Percentiles rank a stretch among this genome's conserved stretches.
These are phyloP conservation scores for Phytopythium ostracodes DNA, from an alignment of 352 stramenopile species.

Conservation along the genomic window DNA sequence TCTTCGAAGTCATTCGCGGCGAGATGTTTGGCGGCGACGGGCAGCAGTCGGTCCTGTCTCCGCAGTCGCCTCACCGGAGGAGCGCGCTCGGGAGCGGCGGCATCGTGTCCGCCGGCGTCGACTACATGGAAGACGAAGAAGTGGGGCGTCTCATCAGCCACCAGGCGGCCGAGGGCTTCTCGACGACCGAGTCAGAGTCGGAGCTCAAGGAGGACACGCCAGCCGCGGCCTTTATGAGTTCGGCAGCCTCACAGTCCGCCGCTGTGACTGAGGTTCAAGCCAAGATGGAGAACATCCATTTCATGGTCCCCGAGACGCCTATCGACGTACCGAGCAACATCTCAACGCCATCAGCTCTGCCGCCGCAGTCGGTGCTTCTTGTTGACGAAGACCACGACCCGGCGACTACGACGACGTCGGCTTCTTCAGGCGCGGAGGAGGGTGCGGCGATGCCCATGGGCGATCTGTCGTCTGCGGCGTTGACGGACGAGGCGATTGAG, in stretches of 20 bases:
- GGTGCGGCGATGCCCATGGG: neutral
- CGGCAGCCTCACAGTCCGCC: neutral
- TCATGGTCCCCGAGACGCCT: slow-evolving; percentile 55
- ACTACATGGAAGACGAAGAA: slow-evolving; percentile 81
- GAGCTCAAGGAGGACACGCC: slow-evolving; percentile 29
- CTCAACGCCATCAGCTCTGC: slow-evolving; percentile 43
- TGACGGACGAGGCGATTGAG: slow-evolving; percentile 78
- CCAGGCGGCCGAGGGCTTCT: slow-evolving; percentile 56
- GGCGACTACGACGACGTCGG: slow-evolving; percentile 3
- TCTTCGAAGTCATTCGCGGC: slow-evolving; percentile 86
- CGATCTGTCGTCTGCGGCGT: slow-evolving; percentile 18
- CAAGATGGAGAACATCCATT: slow-evolving; percentile 6
- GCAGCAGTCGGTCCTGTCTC: slow-evolving; percentile 41
- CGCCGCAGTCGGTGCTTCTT: slow-evolving; percentile 22
- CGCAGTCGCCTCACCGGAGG: slow-evolving; percentile 45
- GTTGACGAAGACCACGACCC: slow-evolving; percentile 7
- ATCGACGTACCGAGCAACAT: slow-evolving; percentile 51
- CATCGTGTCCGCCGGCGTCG: slow-evolving; percentile 43
- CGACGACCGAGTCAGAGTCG: slow-evolving; percentile 14
- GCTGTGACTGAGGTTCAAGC: neutral
- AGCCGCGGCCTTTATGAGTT: slow-evolving; percentile 11
- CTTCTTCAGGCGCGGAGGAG: slow-evolving; percentile 1
- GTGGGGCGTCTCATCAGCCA: slow-evolving; percentile 68
- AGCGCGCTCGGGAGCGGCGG: slow-evolving; percentile 29
- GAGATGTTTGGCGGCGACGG: slow-evolving; percentile 56